Evolutionary conservation across 148 eudicot species (phyloP).

Genomic region (Polygonum maritimum): DNA sequence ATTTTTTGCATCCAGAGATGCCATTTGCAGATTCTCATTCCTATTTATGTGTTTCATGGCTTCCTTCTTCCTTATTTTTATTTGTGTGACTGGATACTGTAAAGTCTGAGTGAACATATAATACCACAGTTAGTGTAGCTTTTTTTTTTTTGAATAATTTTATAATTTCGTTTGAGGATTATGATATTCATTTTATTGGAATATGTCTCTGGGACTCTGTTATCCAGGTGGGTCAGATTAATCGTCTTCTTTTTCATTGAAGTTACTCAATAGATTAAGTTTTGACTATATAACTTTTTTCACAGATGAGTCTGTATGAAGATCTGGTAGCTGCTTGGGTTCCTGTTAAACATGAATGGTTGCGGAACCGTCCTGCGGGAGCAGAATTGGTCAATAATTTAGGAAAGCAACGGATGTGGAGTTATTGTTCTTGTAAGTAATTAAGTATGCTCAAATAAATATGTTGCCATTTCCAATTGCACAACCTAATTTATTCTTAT

Average conservation of each 20-base stretch:
- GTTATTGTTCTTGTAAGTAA: conserved; percentile 81
- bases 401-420: conserved; percentile 82
- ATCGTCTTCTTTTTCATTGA: neutral
- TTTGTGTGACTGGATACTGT: neutral
- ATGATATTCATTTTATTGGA: neutral
- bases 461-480: neutral
- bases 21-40: neutral
- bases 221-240: neutral
- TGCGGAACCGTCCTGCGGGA: conserved; percentile 70
- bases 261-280: conserved; percentile 2
- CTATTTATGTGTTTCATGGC: neutral
- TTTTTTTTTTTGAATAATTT: neutral
- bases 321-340: conserved; percentile 99
- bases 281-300: conserved; percentile 8
- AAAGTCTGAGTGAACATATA: neutral
- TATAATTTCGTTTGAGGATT: neutral
- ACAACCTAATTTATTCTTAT: neutral
- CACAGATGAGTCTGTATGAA: conserved; percentile 98
- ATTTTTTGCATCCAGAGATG: neutral
- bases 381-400: conserved; percentile 58
- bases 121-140: neutral
- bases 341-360: conserved; percentile 87
- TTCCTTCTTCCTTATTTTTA: neutral
- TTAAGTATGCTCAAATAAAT: neutral
- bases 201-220: neutral